Percentiles rank a stretch among this genome's conserved stretches.
Conservation (phyloP, 176 grass and related monocot species). For the Hordeum vulgare region MorexV3_pseudomolecules_assembly NC_058523.1:545497895-545498394, state of each 20-base stretch:
- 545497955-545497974: slow-evolving; percentile 87
- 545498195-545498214: slow-evolving; percentile 34
- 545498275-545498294: neutral
- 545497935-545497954: slow-evolving; percentile 72
- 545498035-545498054: slow-evolving; percentile 15
- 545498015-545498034: slow-evolving; percentile 23
- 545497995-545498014: slow-evolving; percentile 7
- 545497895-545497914: too few species aligned
- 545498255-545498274: neutral
- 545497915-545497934: neutral
- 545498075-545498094: slow-evolving; percentile 96
- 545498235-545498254: neutral
- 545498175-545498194: slow-evolving; percentile 28
- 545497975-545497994: slow-evolving; percentile 51
- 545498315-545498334: neutral
- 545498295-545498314: neutral
- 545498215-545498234: neutral
- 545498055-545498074: slow-evolving; percentile 60
- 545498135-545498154: slow-evolving; percentile 81
- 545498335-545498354: neutral
- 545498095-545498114: slow-evolving; percentile 92
- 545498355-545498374: neutral
- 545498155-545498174: slow-evolving; percentile 93
- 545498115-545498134: slow-evolving; percentile 99
- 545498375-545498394: neutral